These are phyloP conservation scores for Quambalaria eucalypti DNA, from an alignment of 1,284 basidiomycete genomes.

Conservation along the genomic window DNA sequence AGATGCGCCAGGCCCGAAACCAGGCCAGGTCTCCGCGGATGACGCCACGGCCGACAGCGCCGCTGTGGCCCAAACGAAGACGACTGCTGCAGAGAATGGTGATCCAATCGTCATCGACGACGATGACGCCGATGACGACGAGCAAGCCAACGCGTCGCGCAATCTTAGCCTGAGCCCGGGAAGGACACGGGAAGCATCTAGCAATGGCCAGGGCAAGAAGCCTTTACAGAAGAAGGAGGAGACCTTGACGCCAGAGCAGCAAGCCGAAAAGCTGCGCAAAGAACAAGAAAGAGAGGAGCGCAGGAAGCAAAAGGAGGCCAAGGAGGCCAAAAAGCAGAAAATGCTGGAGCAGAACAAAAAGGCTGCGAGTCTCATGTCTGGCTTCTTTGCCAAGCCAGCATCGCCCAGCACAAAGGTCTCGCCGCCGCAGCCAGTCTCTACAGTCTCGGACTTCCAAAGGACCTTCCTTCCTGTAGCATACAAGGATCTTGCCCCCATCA, in stretches of 20 bases:
- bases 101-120: no score
- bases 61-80: no score
- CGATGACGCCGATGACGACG: conserved; percentile 31
- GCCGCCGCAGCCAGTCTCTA: not conserved
- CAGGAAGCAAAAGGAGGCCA: conserved; percentile 49
- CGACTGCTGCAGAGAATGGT: no score
- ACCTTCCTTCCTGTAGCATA: conserved; percentile 41
- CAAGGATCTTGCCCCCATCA: conserved; percentile 39
- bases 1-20: no score
- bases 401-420: conserved; percentile 1
- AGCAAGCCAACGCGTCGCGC: no score
- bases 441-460: conserved; percentile 33
- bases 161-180: no score
- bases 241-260: conserved; percentile 5
- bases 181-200: no score
- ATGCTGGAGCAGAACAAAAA: conserved; percentile 17
- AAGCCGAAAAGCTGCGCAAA: conserved; percentile 23
- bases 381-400: conserved; percentile 22
- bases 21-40: no score
- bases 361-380: conserved; percentile 30
- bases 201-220: not conserved
- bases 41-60: no score
- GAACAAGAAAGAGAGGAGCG: conserved; percentile 51
- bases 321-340: conserved; percentile 11
- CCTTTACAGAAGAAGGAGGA: not conserved